These are phyloP conservation scores for Davidsoniella australis DNA, from an alignment of 2,329 filamentous ascomycete species.

Conservation along the genomic window DNA sequence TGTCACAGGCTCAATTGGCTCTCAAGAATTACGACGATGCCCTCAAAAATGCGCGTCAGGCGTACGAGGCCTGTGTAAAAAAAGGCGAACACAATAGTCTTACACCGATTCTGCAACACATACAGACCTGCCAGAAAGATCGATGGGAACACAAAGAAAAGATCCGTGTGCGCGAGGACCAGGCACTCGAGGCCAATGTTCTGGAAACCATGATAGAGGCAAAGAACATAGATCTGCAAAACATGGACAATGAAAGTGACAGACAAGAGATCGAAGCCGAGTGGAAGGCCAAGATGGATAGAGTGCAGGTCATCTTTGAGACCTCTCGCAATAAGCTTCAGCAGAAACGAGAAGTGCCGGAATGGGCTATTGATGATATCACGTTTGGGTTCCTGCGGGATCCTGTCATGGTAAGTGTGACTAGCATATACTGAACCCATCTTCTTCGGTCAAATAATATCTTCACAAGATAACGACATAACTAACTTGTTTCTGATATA, in stretches of 20 bases:
- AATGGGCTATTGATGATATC: slow-evolving; percentile 63
- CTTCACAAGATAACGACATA: slow-evolving; percentile 1
- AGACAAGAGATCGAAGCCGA: slow-evolving; percentile 30
- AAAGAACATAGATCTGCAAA: slow-evolving; percentile 18
- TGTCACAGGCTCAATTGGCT: slow-evolving; percentile 67
- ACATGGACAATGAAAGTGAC: slow-evolving; percentile 30
- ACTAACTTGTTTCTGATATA: slow-evolving; percentile 14
- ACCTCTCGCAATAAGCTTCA: slow-evolving; percentile 27
- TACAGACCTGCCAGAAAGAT: slow-evolving; percentile 68
- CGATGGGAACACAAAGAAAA: slow-evolving; percentile 66
- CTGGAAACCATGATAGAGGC: slow-evolving; percentile 34
- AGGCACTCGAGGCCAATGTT: slow-evolving; percentile 43
- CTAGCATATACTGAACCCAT: background rate
- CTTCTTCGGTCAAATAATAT: background rate
- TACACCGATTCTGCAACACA: slow-evolving; percentile 51
- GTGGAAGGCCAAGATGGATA: slow-evolving; percentile 28
- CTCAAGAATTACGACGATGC: slow-evolving; percentile 34
- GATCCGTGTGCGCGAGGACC: slow-evolving; percentile 35
- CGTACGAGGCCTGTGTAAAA: slow-evolving; percentile 52
- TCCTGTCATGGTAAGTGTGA: slow-evolving; percentile 36
- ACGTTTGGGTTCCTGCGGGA: slow-evolving; percentile 60
- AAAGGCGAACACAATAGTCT: slow-evolving; percentile 46
- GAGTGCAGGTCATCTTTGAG: slow-evolving; percentile 34
- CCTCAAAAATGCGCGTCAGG: slow-evolving; percentile 56
- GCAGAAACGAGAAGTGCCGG: slow-evolving; percentile 45